Conservation (phyloP, 1,284 basidiomycete genomes). For the Tetrapyrgos nigripes region DNA sequence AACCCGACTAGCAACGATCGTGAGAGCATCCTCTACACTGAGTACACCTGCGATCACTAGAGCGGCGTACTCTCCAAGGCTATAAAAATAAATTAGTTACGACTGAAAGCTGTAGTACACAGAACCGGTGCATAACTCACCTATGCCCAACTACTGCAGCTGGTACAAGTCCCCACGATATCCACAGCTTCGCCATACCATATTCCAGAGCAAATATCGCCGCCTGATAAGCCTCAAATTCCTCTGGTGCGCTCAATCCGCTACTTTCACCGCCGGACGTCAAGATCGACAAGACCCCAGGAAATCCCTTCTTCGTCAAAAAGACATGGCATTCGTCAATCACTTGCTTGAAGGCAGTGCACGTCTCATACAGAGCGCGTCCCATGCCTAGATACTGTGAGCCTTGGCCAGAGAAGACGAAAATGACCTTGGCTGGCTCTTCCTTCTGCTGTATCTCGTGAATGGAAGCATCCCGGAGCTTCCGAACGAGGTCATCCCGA, state of each 20-base stretch:
- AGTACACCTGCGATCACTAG: slow-evolving; percentile 64
- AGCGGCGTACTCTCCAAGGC: slow-evolving; percentile 76
- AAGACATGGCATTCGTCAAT: slow-evolving; percentile 65
- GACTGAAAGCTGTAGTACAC: slow-evolving; percentile 8
- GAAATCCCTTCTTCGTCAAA: slow-evolving; percentile 54
- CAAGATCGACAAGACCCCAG: slow-evolving; percentile 56
- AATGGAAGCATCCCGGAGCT: slow-evolving; percentile 42
- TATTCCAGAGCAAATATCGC: slow-evolving; percentile 68
- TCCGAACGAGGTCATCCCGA: slow-evolving; percentile 50
- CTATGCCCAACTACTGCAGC: slow-evolving; percentile 69
- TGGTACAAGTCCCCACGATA: slow-evolving; percentile 67
- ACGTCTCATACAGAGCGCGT: slow-evolving; percentile 53
- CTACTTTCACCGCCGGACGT: slow-evolving; percentile 19
- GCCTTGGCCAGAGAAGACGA: slow-evolving; percentile 78
- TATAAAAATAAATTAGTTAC: slow-evolving; percentile 30
- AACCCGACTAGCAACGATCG: slow-evolving; percentile 63
- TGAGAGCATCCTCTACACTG: slow-evolving; percentile 58
- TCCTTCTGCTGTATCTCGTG: slow-evolving; percentile 31
- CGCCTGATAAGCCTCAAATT: slow-evolving; percentile 56
- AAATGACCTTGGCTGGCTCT: slow-evolving; percentile 46
- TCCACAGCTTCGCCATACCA: slow-evolving; percentile 65
- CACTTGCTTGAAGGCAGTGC: slow-evolving; percentile 49
- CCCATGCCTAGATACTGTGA: slow-evolving; percentile 74
- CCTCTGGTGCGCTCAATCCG: slow-evolving; percentile 29
- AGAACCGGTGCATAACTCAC: slow-evolving; percentile 41